These are phyloP conservation scores for Astragalus membranaceus DNA, from an alignment of 306 rosid species.

Conservation along the genomic window DNA sequence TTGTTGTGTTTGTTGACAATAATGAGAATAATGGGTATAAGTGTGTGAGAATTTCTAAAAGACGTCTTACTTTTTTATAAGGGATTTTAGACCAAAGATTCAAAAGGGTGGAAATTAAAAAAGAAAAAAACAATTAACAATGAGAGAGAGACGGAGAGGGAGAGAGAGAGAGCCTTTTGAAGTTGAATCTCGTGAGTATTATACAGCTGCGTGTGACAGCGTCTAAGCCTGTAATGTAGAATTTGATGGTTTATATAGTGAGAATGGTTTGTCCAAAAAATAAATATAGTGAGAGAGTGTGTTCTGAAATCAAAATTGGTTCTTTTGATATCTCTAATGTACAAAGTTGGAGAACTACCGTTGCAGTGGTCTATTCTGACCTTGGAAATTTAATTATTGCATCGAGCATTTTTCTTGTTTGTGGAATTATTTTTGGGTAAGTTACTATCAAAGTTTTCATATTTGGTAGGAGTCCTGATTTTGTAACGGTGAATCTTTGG, in stretches of 20 bases:
- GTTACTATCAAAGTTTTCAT: too few relatives aligned
- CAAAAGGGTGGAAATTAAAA: not conserved
- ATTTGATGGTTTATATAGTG: not conserved
- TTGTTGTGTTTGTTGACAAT: not conserved
- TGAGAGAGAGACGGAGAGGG: not conserved
- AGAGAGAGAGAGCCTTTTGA: not conserved
- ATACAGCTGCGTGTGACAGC: not conserved
- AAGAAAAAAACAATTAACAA: not conserved
- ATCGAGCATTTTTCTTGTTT: not conserved
- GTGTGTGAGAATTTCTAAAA: conserved; percentile 12
- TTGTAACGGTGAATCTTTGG: too few relatives aligned
- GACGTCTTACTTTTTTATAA: not conserved
- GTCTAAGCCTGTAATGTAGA: not conserved
- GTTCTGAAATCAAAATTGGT: not conserved
- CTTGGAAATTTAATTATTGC: not conserved
- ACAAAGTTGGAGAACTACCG: not conserved
- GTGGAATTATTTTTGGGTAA: too few relatives aligned
- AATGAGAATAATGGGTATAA: not conserved
- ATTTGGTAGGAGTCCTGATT: too few relatives aligned
- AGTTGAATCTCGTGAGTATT: conserved; percentile 18
- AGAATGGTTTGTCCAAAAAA: too few relatives aligned
- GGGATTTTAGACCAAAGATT: conserved; percentile 9
- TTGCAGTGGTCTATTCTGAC: not conserved
- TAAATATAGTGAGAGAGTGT: not conserved
- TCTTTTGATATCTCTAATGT: not conserved